Conservation (phyloP, 305 asterid genomes). For the Plantago coronopus region DNA sequence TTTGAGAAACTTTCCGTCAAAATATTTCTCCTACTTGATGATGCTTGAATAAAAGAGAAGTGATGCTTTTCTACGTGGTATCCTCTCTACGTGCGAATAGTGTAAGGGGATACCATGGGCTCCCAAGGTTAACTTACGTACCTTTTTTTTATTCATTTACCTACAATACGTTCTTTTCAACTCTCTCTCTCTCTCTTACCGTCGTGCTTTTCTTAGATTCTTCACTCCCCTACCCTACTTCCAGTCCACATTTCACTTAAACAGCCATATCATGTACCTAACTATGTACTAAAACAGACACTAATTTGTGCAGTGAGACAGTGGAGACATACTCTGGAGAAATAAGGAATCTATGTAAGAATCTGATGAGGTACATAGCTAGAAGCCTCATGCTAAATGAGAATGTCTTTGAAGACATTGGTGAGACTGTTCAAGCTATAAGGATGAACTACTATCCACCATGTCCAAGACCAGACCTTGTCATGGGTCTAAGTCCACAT, state of each 20-base stretch:
- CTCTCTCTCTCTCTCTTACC: not conserved
- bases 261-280: no score
- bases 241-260: no score
- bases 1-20: no score
- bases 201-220: not conserved
- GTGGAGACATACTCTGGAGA: slow-evolving; percentile 63
- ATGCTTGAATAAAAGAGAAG: no score
- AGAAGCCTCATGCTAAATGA: slow-evolving; percentile 42
- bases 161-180: no score
- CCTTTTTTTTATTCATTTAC: no score
- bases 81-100: no score
- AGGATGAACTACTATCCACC: slow-evolving; percentile 95
- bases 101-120: no score
- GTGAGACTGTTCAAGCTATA: slow-evolving; percentile 81
- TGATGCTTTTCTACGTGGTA: no score
- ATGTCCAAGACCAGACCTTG: slow-evolving; percentile 94
- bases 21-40: no score
- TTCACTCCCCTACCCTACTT: not conserved
- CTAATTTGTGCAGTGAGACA: slow-evolving; percentile 49
- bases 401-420: slow-evolving; percentile 65
- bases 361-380: slow-evolving; percentile 65
- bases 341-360: slow-evolving; percentile 74
- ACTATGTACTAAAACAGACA: no score
- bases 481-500: slow-evolving; percentile 86
- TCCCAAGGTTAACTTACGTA: no score